Base-by-base conservation (phyloP, 768 basidiomycete genomes). In the Boletus reticuloceps region DNA sequence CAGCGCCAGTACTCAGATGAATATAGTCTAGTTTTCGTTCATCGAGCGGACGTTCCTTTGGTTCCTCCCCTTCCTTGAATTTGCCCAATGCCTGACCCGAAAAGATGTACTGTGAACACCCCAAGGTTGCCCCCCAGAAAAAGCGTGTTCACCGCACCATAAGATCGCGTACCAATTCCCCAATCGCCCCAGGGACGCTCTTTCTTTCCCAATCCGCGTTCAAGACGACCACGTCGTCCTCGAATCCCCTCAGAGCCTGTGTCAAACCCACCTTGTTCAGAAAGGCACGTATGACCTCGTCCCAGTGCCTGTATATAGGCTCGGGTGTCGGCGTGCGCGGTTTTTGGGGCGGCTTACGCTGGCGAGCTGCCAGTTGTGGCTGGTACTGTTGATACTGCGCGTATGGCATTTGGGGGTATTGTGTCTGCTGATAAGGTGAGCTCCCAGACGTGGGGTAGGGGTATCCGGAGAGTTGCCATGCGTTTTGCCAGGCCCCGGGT, bases 161-260 rank as follows among this genome's bases (percentile, higher is more conserved):
- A 34, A 88, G 72, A 54, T 77, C 76, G 38, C 75, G 72, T 36
- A 78, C 69, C 27, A 90, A 68, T 27, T 79, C 77, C 5, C 72
- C 69, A 32, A 91, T 68, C 5, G 87, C 87, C 1, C 64, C 71
- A 11, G 83, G 81, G 8, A 89, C 74, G n/a, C 71, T 75, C 54
- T 75, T 73, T 37, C 74, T 74, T 68, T 90, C 89, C 79, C 83
- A 88, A 2, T 82, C 80, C 0, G 77, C 65, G 56, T 83, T 90
- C 72, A 90, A 68, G n/a, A 88, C 78, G 6, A 90, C 64, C 73
- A 90, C 79, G 62, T 91, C 89, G n/a, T 76, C 69, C 59, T 88
- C 83, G 45, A 91, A 82, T 0, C 85, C 89, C 37, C 74, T 75
- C 42, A 83, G 61, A 0, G 86, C 76, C 62, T 89, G 84, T 1